Evolutionary conservation across 2,329 filamentous ascomycete species (phyloP), one percentile per base, ranked within the genome.

Genomic region (Fusarium dlaminii): DNA sequence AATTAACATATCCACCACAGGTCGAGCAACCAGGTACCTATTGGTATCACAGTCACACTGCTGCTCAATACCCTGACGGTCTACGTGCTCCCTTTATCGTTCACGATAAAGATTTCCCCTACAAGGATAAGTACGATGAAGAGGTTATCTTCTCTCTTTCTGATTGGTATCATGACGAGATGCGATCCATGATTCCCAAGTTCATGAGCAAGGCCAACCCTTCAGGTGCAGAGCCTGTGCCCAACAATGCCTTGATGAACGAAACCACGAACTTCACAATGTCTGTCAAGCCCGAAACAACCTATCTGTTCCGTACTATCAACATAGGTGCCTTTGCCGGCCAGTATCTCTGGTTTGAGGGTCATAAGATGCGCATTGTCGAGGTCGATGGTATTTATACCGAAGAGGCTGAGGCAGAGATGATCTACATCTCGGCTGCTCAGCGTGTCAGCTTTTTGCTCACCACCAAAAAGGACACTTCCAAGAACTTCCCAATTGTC

Each of bases 1-100:
- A 22, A 30, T 48, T 72, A 32, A 76, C 63, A 30, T 18, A 20
- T 20, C 22, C 11, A n/a, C 9, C 34, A 34, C 54, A 87, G 91
- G 80, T 87, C 62, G 79, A 90, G 55, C 92, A 94, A 83, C 87
- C 91, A 0, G 93, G 93, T 34, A 93, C 92, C 3, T 95, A 94
- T 81, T 95, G 93, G 93, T 95, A 95, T 75, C 92, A 94, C 79
- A 92, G 90, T 9, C 92, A 94, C 78, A 86, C 87, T 29, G 85
- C 86, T 70, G 90, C 87, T 30, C 91, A 93, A 79, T 94, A 93
- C 71, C 91, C 92, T 4, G 92, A 94, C 79, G 92, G 92, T 17
- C 84, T 93, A 11, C 86, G 91, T 29, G 91, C 87, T 1, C 87
- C 91, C 2, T 81, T 93, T 37, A 87, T 93, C 61, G 84, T 93